These are phyloP conservation scores for Euclidium syriacum DNA, from an alignment of 345 rosid genomes.

Conservation along the genomic window DNA sequence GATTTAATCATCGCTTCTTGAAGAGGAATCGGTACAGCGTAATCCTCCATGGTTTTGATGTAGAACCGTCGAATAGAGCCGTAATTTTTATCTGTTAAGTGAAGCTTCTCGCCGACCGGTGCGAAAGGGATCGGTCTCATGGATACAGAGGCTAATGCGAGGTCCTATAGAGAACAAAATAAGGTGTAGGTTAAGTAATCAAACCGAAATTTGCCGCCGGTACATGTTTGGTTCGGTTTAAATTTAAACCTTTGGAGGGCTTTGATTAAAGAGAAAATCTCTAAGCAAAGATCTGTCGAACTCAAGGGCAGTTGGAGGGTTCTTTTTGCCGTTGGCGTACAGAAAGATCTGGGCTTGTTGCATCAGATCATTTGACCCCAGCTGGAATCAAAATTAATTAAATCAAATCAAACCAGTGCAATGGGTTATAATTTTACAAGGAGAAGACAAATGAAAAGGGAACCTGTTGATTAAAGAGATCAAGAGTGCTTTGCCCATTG, in stretches of 20 bases:
- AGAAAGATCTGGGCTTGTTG: conserved; percentile 66
- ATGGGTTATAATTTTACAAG: neutral
- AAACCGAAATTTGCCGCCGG: conserved; percentile 7
- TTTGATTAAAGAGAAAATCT: conserved; percentile 78
- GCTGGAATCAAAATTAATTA: conserved; percentile 51
- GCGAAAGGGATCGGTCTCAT: conserved; percentile 94
- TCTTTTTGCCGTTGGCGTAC: conserved; percentile 79
- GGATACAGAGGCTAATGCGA: conserved; percentile 89
- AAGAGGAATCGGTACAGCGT: conserved; percentile 40
- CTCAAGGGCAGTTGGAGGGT: conserved; percentile 88
- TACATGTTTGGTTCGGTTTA: no score
- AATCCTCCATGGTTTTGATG: conserved; percentile 48
- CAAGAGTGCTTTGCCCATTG: conserved; percentile 71
- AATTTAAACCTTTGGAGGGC: conserved; percentile 95
- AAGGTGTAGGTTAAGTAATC: neutral
- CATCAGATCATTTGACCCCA: conserved; percentile 63
- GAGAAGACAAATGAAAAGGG: neutral
- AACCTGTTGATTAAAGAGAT: conserved; percentile 75
- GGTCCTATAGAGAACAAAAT: conserved; percentile 53
- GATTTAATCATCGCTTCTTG: conserved; percentile 51
- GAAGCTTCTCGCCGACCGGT: conserved; percentile 81
- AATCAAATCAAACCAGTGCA: neutral
- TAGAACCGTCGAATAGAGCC: conserved; percentile 53
- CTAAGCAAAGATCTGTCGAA: conserved; percentile 68
- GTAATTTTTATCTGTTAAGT: conserved; percentile 43